Percentiles rank a stretch among this genome's conserved stretches.
Conservation (phyloP, 2,329 filamentous ascomycete species). For the Arachnopeziza araneosa region DNA sequence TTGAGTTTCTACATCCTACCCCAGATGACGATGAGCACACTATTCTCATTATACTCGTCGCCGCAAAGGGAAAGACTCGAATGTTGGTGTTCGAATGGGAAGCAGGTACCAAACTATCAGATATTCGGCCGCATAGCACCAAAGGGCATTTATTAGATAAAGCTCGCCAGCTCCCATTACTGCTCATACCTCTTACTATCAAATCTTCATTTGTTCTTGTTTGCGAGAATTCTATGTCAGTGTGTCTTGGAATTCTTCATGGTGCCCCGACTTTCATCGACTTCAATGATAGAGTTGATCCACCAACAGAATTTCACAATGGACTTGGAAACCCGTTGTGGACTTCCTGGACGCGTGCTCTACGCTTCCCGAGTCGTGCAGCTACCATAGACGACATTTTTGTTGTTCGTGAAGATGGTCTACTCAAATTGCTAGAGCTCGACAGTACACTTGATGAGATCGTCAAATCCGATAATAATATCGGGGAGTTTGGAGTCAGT, state of each 20-base stretch:
- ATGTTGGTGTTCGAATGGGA: constrained; percentile 59
- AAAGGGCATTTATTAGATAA: constrained; percentile 45
- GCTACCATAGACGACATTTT: constrained; percentile 72
- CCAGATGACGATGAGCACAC: constrained; percentile 62
- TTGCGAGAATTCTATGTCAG: constrained; percentile 52
- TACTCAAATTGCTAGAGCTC: constrained; percentile 68
- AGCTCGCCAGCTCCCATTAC: constrained; percentile 54
- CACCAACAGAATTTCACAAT: constrained; percentile 41
- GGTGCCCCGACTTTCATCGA: constrained; percentile 44
- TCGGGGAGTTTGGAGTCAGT: constrained; percentile 65
- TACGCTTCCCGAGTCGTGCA: constrained; percentile 56
- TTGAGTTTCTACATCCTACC: constrained; percentile 77
- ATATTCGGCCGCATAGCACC: constrained; percentile 42
- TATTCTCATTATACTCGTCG: constrained; percentile 65
- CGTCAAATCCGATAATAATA: constrained; percentile 48
- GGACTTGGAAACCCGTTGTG: constrained; percentile 55
- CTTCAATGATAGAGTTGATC: constrained; percentile 38
- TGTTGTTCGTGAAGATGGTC: constrained; percentile 81
- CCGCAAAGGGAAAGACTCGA: constrained; percentile 43
- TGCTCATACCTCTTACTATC: constrained; percentile 67
- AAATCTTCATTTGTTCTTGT: constrained; percentile 67
- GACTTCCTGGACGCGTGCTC: constrained; percentile 79
- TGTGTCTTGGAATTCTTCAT: constrained; percentile 50
- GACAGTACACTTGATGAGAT: constrained; percentile 47
- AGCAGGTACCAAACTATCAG: constrained; percentile 41